Base-by-base conservation (phyloP, 2,329 filamentous ascomycete genomes). In the Aspergillus awamori region DNA sequence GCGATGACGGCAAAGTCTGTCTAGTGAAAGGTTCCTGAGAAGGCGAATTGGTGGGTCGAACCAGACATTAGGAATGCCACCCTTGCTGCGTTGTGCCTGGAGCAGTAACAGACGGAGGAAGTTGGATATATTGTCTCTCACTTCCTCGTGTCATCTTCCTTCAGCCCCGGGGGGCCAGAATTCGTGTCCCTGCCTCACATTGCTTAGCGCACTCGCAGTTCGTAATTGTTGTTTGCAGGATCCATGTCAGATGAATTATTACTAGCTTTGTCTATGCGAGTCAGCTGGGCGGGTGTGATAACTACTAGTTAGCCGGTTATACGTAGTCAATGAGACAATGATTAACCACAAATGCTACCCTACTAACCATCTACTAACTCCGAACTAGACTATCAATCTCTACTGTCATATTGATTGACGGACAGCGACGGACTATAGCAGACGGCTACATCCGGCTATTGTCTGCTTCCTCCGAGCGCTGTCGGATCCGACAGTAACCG, bases 1-100 rank as follows among this genome's bases (percentile, higher is more conserved):
- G 28, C 56, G 13, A 57, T 60, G 59, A 62, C 60, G 64, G 60
- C 53, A 62, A 66, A 60, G 36, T 51, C 51, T 59, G 61, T 61
- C 65, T 65, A 61, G 57, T 59, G 62, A 47, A 36, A 58, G 61
- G 57, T 41, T 59, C 38, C 39, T 59, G 47, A 51, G 47, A 20
- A 28, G 47, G 26, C n/a, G 36, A 33, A 28, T 48, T 33, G 53
- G 63, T 64, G 63, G 62, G 57, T 60, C 57, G 38, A 59, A 51
- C 60, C 43, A 60, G 47, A 47, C 11, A 26, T 39, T 39, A n/a
- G n/a, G 24, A 52, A 48, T 30, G 54, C 30, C n/a, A 51, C 47
- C 53, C 24, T 52, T 28, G 22, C 24, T 11, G 39, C 24, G 7
- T 51, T 17, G 47, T 51, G 47, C 47, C 47, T 51, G 47, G 28